These are phyloP conservation scores for Citrus mangshanensis DNA, from an alignment of 345 rosid genomes.

Conservation along the genomic window DNA sequence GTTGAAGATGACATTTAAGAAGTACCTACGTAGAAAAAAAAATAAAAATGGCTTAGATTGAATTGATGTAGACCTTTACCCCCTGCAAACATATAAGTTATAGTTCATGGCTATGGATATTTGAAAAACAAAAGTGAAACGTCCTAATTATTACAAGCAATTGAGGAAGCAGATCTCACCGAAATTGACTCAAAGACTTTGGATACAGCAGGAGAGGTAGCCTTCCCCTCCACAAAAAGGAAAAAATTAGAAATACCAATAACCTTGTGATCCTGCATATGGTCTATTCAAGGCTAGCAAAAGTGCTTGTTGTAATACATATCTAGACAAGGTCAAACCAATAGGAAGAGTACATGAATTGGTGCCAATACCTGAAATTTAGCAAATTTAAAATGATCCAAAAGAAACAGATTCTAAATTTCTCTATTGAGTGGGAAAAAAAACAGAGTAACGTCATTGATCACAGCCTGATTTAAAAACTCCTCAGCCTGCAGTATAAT, in stretches of 20 bases:
- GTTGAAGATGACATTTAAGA: too few relatives aligned
- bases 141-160: neutral
- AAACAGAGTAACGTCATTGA: too few relatives aligned
- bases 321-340: slow-evolving; percentile 34
- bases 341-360: too few relatives aligned
- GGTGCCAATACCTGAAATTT: too few relatives aligned
- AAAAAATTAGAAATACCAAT: slow-evolving; percentile 81
- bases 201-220: slow-evolving; percentile 68
- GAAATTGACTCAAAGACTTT: slow-evolving; percentile 71
- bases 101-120: slow-evolving; percentile 3
- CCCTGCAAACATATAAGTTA: neutral
- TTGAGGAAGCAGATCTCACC: slow-evolving; percentile 20
- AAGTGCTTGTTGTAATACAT: slow-evolving; percentile 82
- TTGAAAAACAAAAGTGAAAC: slow-evolving; percentile 8
- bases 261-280: slow-evolving; percentile 87
- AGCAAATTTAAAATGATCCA: too few relatives aligned
- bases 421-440: too few relatives aligned
- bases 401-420: too few relatives aligned
- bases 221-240: slow-evolving; percentile 93
- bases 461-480: neutral
- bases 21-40: too few relatives aligned
- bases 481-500: neutral
- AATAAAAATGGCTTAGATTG: too few relatives aligned
- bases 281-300: slow-evolving; percentile 85
- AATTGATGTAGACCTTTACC: too few relatives aligned